Evolutionary conservation across 768 basidiomycete species (phyloP).

Genomic region (Mycena alexandri): DNA sequence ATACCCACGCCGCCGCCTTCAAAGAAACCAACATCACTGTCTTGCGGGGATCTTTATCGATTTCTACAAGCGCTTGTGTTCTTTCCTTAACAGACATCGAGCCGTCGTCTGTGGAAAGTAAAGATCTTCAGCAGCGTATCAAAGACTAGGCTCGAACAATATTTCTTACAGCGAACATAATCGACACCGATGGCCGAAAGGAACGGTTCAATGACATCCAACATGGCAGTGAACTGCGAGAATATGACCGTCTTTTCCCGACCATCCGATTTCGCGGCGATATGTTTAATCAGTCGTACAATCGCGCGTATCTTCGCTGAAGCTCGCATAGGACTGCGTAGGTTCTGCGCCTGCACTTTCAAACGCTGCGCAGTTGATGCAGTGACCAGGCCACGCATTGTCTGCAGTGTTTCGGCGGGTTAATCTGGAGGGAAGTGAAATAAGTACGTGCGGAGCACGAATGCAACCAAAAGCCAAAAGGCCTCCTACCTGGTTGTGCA

Average conservation of each 20-base stretch:
- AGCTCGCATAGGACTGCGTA: conserved; percentile 69
- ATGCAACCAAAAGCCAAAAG: neutral
- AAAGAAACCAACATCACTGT: conserved; percentile 94
- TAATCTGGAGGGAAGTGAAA: conserved; percentile 47
- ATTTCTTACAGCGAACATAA: conserved; percentile 88
- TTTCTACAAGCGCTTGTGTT: conserved; percentile 77
- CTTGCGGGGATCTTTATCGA: conserved; percentile 70
- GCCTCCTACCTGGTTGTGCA: conserved; percentile 23
- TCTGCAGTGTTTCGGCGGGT: conserved; percentile 52
- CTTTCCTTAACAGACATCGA: conserved; percentile 83
- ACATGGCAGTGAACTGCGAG: conserved; percentile 90
- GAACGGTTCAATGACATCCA: conserved; percentile 90
- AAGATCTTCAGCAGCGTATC: no score
- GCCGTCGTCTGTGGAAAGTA: conserved; percentile 78
- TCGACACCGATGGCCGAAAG: conserved; percentile 73
- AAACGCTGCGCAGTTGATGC: conserved; percentile 71
- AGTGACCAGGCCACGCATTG: conserved; percentile 58
- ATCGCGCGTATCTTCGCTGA: conserved; percentile 94
- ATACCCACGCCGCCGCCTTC: conserved; percentile 91
- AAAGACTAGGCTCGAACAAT: neutral
- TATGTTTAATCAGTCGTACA: conserved; percentile 73
- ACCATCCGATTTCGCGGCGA: conserved; percentile 66
- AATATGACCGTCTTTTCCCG: conserved; percentile 96
- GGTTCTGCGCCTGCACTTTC: conserved; percentile 59
- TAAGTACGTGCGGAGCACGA: neutral